Conservation (phyloP, 495 filamentous ascomycete genomes). For the Thermothielavioides terrestris region DNA sequence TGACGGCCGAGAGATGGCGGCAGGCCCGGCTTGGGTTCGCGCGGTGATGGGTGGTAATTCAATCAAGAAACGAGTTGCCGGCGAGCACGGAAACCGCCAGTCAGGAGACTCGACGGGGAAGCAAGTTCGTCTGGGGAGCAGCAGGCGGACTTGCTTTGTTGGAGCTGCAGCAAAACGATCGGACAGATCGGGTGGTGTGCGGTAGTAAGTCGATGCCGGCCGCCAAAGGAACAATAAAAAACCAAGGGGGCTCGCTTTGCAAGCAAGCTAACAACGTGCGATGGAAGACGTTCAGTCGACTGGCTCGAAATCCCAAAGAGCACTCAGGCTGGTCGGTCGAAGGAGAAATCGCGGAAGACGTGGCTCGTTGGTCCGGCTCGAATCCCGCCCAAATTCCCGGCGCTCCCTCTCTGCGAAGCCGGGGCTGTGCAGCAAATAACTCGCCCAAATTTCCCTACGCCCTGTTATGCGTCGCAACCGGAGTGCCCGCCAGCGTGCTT, state of each 20-base stretch:
- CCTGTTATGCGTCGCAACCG: conserved; percentile 8
- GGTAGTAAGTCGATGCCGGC: too few species aligned
- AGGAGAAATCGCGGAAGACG: not conserved
- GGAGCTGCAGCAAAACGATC: conserved; percentile 11
- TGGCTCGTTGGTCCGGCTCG: conserved; percentile 1
- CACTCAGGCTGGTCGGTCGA: too few species aligned
- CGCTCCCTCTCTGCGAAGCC: too few species aligned
- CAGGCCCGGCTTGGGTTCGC: conserved; percentile 1
- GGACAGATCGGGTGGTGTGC: too few species aligned
- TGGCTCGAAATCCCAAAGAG: not conserved
- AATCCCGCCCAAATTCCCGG: not conserved
- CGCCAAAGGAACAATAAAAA: too few species aligned
- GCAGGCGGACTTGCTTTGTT: conserved; percentile 7
- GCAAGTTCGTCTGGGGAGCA: conserved; percentile 1
- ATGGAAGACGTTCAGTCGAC: too few species aligned
- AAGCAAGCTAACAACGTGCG: too few species aligned
- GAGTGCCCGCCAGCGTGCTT: conserved; percentile 18
- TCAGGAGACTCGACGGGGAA: too few species aligned
- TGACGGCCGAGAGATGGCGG: conserved; percentile 7
- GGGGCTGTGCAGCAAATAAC: too few species aligned
- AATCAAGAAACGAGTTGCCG: conserved; percentile 15
- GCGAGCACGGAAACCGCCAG: conserved; percentile 14
- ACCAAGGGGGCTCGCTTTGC: too few species aligned
- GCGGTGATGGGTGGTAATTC: conserved; percentile 20
- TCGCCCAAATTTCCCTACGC: not conserved